Conservation (phyloP, 179 eudicot genomes). For the Carnegiea gigantea region DNA sequence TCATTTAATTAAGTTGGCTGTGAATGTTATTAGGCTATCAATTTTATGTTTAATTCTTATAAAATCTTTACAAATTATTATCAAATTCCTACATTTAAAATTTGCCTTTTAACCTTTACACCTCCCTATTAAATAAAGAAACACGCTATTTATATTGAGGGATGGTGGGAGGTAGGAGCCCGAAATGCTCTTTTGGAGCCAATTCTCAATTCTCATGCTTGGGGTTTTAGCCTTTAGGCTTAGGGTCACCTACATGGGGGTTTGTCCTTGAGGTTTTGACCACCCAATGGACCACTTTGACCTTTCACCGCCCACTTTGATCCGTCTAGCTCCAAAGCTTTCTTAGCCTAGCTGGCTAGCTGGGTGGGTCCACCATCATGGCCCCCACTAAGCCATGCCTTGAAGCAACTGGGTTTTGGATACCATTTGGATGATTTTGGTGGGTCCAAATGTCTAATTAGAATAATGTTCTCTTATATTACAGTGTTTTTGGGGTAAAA, state of each 20-base stretch:
- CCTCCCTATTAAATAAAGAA: too few species aligned
- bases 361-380: background rate
- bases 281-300: constrained; percentile 51
- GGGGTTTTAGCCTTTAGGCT: background rate
- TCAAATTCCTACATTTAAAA: too few species aligned
- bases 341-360: background rate
- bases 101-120: too few species aligned
- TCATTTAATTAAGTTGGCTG: too few species aligned
- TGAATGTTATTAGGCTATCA: too few species aligned
- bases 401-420: background rate
- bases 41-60: too few species aligned
- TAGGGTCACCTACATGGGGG: background rate
- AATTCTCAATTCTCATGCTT: constrained; percentile 3
- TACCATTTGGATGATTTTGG: background rate
- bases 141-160: too few species aligned
- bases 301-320: background rate
- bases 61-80: too few species aligned
- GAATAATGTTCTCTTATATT: too few species aligned
- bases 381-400: background rate
- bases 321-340: background rate
- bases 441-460: background rate
- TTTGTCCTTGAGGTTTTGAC: constrained; percentile 31
- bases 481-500: too few species aligned
- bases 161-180: too few species aligned
- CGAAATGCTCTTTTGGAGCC: background rate